phyloP scores from a whole-genome alignment of 2,329 filamentous ascomycete species.

The Pseudohalonectria lignicola region DNA sequence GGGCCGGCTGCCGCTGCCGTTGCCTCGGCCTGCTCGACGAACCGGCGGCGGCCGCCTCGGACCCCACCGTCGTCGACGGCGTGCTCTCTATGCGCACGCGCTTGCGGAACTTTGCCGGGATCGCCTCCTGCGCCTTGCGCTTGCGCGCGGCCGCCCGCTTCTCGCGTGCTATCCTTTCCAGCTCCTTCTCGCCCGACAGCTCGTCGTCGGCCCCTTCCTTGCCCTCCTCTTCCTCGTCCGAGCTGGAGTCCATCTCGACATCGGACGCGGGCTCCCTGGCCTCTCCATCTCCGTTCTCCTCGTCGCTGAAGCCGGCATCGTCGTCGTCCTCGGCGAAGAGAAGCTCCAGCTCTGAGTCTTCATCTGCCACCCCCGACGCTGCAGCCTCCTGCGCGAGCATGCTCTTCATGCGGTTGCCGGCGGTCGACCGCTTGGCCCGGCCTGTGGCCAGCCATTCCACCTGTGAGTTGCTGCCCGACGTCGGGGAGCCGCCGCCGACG shows the following conservation, averaged over 20 bases:
- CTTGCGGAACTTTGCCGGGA: conserved; percentile 61
- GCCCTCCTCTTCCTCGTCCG: conserved; percentile 70
- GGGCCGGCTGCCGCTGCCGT: conserved; percentile 18
- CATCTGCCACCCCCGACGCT: conserved; percentile 10
- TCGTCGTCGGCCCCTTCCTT: conserved; percentile 46
- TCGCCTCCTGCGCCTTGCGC: conserved; percentile 66
- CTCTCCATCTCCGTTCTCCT: conserved; percentile 60
- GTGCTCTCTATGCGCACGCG: conserved; percentile 57
- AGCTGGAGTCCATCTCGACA: conserved; percentile 76
- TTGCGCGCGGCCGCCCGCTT: conserved; percentile 61
- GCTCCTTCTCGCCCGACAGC: conserved; percentile 75
- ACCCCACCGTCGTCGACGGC: background rate
- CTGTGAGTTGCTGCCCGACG: conserved; percentile 13
- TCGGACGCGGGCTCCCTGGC: conserved; percentile 58
- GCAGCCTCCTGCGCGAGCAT: conserved; percentile 67
- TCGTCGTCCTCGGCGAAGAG: conserved; percentile 67
- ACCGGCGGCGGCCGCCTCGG: conserved; percentile 27
- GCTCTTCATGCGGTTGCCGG: conserved; percentile 72
- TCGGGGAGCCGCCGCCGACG: background rate
- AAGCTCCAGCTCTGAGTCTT: conserved; percentile 57
- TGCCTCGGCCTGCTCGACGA: conserved; percentile 21
- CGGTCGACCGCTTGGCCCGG: conserved; percentile 66
- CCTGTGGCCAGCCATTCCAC: conserved; percentile 64
- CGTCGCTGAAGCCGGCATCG: conserved; percentile 61
- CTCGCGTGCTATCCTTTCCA: conserved; percentile 65